These are phyloP conservation scores for Brassica juncea DNA, from an alignment of 345 rosid genomes.

Conservation along the genomic window DNA sequence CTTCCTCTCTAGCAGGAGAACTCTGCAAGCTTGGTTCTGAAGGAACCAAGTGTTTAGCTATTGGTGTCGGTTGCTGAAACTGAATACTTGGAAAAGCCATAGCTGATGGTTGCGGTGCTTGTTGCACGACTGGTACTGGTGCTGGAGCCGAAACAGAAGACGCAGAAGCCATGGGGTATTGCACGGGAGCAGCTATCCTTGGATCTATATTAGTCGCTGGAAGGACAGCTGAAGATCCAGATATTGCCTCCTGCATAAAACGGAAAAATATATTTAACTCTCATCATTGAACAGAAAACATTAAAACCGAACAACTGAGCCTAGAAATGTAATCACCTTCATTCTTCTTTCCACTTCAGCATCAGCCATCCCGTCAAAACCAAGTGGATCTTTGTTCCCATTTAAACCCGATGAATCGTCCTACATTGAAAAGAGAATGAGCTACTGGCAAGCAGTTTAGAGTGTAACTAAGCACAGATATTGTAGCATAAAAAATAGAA, in stretches of 20 bases:
- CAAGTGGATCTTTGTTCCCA: conserved; percentile 72
- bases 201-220: conserved; percentile 62
- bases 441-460: conserved; percentile 18
- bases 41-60: conserved; percentile 61
- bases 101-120: conserved; percentile 52
- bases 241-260: conserved; percentile 71
- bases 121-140: conserved; percentile 40
- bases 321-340: conserved; percentile 52
- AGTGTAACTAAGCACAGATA: background rate
- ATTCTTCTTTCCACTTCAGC: conserved; percentile 85
- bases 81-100: conserved; percentile 57
- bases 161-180: conserved; percentile 54
- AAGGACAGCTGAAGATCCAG: conserved; percentile 63
- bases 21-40: conserved; percentile 76
- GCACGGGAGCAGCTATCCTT: conserved; percentile 61
- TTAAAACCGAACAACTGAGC: background rate
- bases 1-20: conserved; percentile 99
- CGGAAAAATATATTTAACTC: background rate
- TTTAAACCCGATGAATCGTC: conserved; percentile 69
- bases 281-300: conserved; percentile 9
- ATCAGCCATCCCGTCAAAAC: conserved; percentile 89
- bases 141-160: conserved; percentile 61
- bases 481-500: too few species aligned
- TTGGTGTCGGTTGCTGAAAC: conserved; percentile 53
- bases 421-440: conserved; percentile 47